phyloP scores from a whole-genome alignment of 2,329 filamentous ascomycete genomes.

The Arthrobotrys conoides region DNA sequence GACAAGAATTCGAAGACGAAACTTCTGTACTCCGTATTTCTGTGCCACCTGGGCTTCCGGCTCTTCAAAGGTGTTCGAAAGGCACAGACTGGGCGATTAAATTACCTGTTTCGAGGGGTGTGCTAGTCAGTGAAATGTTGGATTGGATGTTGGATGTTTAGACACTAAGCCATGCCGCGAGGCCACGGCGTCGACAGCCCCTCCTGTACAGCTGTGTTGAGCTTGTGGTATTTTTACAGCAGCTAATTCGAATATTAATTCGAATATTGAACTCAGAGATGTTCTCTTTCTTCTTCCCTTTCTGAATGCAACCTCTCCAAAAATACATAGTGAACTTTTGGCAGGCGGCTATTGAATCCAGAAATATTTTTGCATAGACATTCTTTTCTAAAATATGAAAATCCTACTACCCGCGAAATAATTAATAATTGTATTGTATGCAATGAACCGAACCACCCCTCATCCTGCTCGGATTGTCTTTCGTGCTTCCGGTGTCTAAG shows the following conservation, averaged over 20 bases:
- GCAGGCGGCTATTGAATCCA: background rate
- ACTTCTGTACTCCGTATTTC: background rate
- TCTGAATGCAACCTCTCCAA: too few relatives aligned
- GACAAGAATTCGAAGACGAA: background rate
- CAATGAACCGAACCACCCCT: background rate
- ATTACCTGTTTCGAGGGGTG: background rate
- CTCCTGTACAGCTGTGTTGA: constrained; percentile 9
- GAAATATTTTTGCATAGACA: background rate
- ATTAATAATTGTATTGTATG: constrained; percentile 13
- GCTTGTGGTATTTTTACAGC: constrained; percentile 15
- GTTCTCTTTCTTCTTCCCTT: too few relatives aligned
- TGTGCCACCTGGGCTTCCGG: background rate
- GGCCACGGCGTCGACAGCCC: background rate
- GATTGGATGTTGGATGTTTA: constrained; percentile 27
- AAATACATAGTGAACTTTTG: background rate
- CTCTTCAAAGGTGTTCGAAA: background rate
- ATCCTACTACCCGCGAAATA: background rate
- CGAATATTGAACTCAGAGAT: background rate
- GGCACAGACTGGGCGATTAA: constrained; percentile 17
- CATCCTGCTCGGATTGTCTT: background rate
- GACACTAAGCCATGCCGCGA: background rate
- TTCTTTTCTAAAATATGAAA: background rate
- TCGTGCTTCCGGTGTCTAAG: constrained; percentile 11
- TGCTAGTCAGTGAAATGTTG: background rate
- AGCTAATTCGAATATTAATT: background rate